Conservation (phyloP, 495 filamentous ascomycete species). For the Neurospora discreta region DNA sequence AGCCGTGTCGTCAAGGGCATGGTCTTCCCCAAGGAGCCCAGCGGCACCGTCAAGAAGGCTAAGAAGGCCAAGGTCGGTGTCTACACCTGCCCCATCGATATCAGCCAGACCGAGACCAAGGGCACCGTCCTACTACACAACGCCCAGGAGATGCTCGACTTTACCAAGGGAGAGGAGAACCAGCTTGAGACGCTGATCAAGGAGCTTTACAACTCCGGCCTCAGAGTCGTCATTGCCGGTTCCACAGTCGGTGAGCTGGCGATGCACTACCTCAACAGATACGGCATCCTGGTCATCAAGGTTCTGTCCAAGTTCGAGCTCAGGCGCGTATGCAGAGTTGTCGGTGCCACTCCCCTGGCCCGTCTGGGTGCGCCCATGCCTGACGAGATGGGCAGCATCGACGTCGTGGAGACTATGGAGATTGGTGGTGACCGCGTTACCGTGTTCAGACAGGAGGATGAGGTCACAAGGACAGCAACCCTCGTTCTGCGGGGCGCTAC, state of each 20-base stretch:
- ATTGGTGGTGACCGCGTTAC: slow-evolving; percentile 98
- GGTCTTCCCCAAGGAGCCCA: slow-evolving; percentile 91
- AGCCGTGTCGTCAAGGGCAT: slow-evolving; percentile 94
- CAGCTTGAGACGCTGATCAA: slow-evolving; percentile 87
- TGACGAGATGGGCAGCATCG: slow-evolving; percentile 93
- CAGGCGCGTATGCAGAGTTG: slow-evolving; percentile 83
- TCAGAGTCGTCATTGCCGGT: slow-evolving; percentile 86
- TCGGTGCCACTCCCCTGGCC: slow-evolving; percentile 90
- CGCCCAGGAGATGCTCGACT: slow-evolving; percentile 96
- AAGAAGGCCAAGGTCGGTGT: slow-evolving; percentile 91
- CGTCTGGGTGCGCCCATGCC: slow-evolving; percentile 97
- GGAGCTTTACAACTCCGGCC: slow-evolving; percentile 85
- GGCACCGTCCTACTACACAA: slow-evolving; percentile 98
- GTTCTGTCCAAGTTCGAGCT: slow-evolving; percentile 98
- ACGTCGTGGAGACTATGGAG: slow-evolving; percentile 94
- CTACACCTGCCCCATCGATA: slow-evolving; percentile 93
- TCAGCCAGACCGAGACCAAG: slow-evolving; percentile 95
- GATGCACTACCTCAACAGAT: slow-evolving; percentile 94
- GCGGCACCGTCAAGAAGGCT: slow-evolving; percentile 82
- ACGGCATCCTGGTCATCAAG: slow-evolving; percentile 91
- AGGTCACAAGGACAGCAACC: slow-evolving; percentile 84
- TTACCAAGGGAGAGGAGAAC: slow-evolving; percentile 90
- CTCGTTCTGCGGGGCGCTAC: slow-evolving; percentile 93
- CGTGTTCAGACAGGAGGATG: slow-evolving; percentile 94
- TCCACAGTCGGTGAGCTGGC: slow-evolving; percentile 90